Evolutionary conservation across 108 stramenopile genomes (phyloP), one percentile per base, ranked within the genome.

Genomic region (Chaetoceros muelleri): DNA sequence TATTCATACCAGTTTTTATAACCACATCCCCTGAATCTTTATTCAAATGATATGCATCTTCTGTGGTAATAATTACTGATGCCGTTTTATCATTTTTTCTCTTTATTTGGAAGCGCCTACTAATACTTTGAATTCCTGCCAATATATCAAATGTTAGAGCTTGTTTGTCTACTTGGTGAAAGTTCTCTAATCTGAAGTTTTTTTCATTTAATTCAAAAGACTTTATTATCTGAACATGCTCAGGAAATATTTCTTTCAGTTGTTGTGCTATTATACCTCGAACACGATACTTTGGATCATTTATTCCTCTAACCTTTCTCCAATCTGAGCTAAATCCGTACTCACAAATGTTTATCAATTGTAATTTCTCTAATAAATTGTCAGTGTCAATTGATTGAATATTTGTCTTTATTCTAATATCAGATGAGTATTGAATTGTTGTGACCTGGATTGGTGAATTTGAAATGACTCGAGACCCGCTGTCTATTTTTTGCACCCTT

Each of bases 181-280:
- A 84, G 56, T 80, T 46, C 26, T 62, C 46, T 24, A 80, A 61
- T 2, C 59, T 58, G 54, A 82, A 71, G 18, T 57, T 60, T 49
- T 78, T 71, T 51, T 84, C 81, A 5, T 55, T 62, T 2, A 86
- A 48, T 19, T 60, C 40, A 40, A 73, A 81, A 18, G 74, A 62
- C 17, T 74, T 46, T 0, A 84, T 59, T 31, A 81, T 57, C 23
- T 69, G 56, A 25, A 86, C 72, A 60, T 89, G 76, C 65, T 89
- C 87, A 20, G 87, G 87, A 48, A 89, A 89, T 0, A 86, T 55
- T 29, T 81, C 63, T 19, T 57, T 64, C 28, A 89, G 58, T 52
- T 89, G 72, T 60, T 89, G 87, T 0, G 87, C 87, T 50, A 89
- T 84, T 13, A 89, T 76, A 46, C 87, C 87, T 10, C 87, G 69